Conservation (phyloP, 2,329 filamentous ascomycete species). For the Alternaria gansuensis region DNA sequence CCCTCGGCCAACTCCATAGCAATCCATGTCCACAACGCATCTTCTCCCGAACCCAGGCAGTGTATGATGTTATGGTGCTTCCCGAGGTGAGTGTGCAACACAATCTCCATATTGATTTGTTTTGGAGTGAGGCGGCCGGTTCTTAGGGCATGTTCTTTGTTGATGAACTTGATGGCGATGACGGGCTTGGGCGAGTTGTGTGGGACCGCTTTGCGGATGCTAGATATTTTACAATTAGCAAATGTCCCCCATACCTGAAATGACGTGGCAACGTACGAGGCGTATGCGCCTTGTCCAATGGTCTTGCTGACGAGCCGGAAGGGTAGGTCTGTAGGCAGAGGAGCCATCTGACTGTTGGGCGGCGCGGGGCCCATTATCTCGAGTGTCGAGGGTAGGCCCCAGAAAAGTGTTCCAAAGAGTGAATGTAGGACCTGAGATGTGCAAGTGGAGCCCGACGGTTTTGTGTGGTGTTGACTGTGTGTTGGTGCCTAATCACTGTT, state of each 20-base stretch:
- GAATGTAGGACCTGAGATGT: neutral
- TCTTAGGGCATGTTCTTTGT: slow-evolving; percentile 92
- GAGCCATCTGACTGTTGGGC: slow-evolving; percentile 79
- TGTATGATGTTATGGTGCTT: slow-evolving; percentile 93
- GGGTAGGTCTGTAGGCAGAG: slow-evolving; percentile 82
- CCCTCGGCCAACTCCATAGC: slow-evolving; percentile 97
- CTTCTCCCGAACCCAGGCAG: slow-evolving; percentile 88
- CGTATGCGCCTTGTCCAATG: slow-evolving; percentile 95
- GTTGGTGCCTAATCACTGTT: slow-evolving; percentile 5
- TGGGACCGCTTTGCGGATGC: slow-evolving; percentile 89
- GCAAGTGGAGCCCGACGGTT: neutral
- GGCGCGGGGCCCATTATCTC: slow-evolving; percentile 37
- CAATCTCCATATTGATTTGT: slow-evolving; percentile 91
- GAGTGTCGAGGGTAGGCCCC: neutral
- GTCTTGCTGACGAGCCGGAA: slow-evolving; percentile 97
- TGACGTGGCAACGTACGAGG: slow-evolving; percentile 67
- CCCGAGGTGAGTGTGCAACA: slow-evolving; percentile 86
- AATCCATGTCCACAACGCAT: slow-evolving; percentile 91
- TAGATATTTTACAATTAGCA: neutral
- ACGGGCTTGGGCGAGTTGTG: slow-evolving; percentile 73
- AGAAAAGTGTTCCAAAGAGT: neutral
- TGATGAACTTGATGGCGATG: slow-evolving; percentile 98
- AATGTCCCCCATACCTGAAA: neutral
- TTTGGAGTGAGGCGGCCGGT: slow-evolving; percentile 88
- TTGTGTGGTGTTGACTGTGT: slow-evolving; percentile 5